These are phyloP conservation scores for Starmerella apis DNA, from an alignment of 805 yeast genomes.

Conservation along the genomic window DNA sequence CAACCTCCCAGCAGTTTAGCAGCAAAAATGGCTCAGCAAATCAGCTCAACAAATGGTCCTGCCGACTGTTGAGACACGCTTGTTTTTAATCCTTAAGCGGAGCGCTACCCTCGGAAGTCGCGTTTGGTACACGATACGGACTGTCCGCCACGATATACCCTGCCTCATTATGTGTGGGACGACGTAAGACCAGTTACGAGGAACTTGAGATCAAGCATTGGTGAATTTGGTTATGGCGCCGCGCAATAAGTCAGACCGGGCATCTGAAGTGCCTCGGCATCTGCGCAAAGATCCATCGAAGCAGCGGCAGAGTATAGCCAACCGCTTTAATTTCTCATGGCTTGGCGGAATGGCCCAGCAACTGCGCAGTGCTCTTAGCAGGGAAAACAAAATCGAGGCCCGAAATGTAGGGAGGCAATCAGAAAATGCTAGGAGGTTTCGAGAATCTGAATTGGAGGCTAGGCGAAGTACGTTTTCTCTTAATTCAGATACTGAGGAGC, in stretches of 20 bases:
- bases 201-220: background rate
- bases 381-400: slow-evolving; percentile 7
- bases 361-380: slow-evolving; percentile 8
- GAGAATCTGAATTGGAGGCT: background rate
- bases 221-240: background rate
- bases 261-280: slow-evolving; percentile 8
- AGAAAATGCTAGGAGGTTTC: slow-evolving; percentile 1
- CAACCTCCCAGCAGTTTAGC: background rate
- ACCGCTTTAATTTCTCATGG: slow-evolving; percentile 16
- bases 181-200: background rate
- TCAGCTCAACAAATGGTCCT: no score
- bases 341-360: slow-evolving; percentile 9
- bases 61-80: background rate
- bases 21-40: background rate
- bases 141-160: no score
- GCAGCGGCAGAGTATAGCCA: background rate
- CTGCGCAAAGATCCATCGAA: slow-evolving; percentile 1
- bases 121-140: background rate
- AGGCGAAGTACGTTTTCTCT: background rate
- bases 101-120: background rate
- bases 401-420: slow-evolving; percentile 13
- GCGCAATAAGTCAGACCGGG: background rate
- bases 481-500: slow-evolving; percentile 2
- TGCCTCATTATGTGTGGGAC: no score
- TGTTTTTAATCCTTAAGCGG: background rate